phyloP scores from a whole-genome alignment of 2,329 filamentous ascomycete species.

The Fusarium illudens region DNA sequence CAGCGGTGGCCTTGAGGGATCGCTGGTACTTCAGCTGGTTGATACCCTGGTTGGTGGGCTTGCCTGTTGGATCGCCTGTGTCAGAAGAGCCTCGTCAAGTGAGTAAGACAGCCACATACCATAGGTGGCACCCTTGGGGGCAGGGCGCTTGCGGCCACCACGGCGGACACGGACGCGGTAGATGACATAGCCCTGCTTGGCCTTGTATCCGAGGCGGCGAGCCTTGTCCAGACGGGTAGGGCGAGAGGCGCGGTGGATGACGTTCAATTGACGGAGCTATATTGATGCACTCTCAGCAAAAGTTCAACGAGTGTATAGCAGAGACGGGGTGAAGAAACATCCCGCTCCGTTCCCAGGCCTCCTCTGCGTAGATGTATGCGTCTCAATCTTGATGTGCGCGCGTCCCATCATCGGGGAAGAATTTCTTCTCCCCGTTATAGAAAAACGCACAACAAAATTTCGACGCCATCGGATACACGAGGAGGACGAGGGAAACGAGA shows the following conservation, averaged over 20 bases:
- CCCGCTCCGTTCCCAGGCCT: slow-evolving; percentile 18
- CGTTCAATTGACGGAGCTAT: slow-evolving; percentile 99
- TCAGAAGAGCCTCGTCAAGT: slow-evolving; percentile 29
- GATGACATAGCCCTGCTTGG: slow-evolving; percentile 99
- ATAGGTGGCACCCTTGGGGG: slow-evolving; percentile 97
- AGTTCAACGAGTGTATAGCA: slow-evolving; percentile 99
- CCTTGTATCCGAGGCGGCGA: slow-evolving; percentile 99
- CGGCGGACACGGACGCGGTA: slow-evolving; percentile 98
- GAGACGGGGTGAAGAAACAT: slow-evolving; percentile 41
- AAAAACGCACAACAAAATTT: slow-evolving; percentile 23
- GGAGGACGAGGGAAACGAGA: slow-evolving; percentile 29
- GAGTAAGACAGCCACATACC: slow-evolving; percentile 70
- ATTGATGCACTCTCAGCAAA: slow-evolving; percentile 99
- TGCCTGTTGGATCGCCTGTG: slow-evolving; percentile 68
- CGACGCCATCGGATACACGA: slow-evolving; percentile 4
- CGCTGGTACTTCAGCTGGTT: slow-evolving; percentile 99
- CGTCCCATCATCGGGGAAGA: slow-evolving; percentile 12
- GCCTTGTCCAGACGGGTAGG: slow-evolving; percentile 99
- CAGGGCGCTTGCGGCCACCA: slow-evolving; percentile 98
- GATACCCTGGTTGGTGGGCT: slow-evolving; percentile 99
- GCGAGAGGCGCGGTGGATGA: slow-evolving; percentile 98
- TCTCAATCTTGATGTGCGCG: neutral
- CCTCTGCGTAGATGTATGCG: slow-evolving; percentile 2
- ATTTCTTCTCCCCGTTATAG: slow-evolving; percentile 20
- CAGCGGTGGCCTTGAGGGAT: slow-evolving; percentile 95